Evolutionary conservation across 345 rosid species (phyloP).

Genomic region (Toxicodendron radicans): DNA sequence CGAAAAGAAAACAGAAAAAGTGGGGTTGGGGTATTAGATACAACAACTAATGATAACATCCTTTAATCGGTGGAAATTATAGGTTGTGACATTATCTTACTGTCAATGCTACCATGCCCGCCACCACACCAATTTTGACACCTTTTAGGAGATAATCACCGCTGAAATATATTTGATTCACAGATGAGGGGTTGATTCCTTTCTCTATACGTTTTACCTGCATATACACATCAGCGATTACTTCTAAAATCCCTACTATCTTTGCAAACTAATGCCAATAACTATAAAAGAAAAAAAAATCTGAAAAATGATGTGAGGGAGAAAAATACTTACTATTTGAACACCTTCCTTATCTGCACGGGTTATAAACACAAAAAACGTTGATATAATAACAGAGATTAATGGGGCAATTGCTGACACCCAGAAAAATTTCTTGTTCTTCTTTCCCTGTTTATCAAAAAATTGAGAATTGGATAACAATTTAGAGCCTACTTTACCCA

Average conservation of each 20-base stretch:
- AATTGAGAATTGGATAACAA: slow-evolving; percentile 9
- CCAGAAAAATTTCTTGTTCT: slow-evolving; percentile 80
- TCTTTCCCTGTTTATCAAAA: slow-evolving; percentile 69
- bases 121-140: slow-evolving; percentile 67
- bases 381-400: slow-evolving; percentile 78
- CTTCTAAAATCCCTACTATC: not conserved
- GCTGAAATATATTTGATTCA: slow-evolving; percentile 59
- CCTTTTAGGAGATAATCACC: slow-evolving; percentile 73
- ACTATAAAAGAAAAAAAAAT: not conserved
- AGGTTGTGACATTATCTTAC: slow-evolving; percentile 39
- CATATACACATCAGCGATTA: slow-evolving; percentile 20
- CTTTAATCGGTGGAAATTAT: not conserved
- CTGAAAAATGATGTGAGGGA: not conserved
- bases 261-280: not conserved
- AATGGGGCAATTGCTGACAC: slow-evolving; percentile 89
- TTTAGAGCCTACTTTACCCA: not conserved
- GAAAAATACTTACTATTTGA: slow-evolving; percentile 61
- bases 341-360: slow-evolving; percentile 90
- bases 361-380: slow-evolving; percentile 86
- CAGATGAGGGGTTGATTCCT: slow-evolving; percentile 85
- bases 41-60: not conserved
- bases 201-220: slow-evolving; percentile 73
- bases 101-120: slow-evolving; percentile 86
- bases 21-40: not conserved
- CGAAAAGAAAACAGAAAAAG: not conserved